Evolutionary conservation across 164 flowering plant genomes (phyloP).

Genomic region (Akebia trifoliata): DNA sequence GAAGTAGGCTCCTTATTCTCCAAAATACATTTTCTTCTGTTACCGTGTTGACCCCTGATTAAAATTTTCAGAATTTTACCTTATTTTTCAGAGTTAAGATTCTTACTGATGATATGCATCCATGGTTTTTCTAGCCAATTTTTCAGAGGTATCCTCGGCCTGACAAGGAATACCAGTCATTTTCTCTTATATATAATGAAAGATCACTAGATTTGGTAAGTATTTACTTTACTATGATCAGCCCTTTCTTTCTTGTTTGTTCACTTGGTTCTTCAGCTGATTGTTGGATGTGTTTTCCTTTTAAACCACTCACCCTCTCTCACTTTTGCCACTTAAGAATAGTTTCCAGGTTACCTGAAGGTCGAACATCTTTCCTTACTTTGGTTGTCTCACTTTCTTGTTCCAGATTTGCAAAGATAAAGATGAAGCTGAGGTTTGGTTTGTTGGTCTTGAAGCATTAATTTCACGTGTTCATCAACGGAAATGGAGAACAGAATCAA

Average conservation of each 20-base stretch:
- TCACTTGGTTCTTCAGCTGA: not conserved
- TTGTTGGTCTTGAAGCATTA: slow-evolving; percentile 93
- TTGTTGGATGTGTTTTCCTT: not conserved
- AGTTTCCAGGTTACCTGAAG: not conserved
- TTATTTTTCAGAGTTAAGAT: not conserved
- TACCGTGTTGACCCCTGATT: too few relatives aligned
- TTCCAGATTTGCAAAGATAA: slow-evolving; percentile 95
- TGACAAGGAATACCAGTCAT: slow-evolving; percentile 95
- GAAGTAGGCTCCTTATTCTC: too few relatives aligned
- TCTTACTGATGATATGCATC: slow-evolving; percentile 7
- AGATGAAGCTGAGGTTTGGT: slow-evolving; percentile 99
- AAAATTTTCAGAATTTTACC: not conserved
- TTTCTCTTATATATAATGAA: slow-evolving; percentile 86
- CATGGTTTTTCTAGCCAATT: slow-evolving; percentile 56
- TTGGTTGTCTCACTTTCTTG: slow-evolving; percentile 5
- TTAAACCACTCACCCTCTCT: not conserved
- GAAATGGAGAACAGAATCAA: slow-evolving; percentile 91
- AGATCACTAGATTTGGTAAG: slow-evolving; percentile 88
- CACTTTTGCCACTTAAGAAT: not conserved
- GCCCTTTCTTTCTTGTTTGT: not conserved
- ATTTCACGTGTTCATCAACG: slow-evolving; percentile 80
- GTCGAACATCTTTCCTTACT: slow-evolving; percentile 7
- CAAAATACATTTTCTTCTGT: too few relatives aligned
- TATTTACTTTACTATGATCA: not conserved
- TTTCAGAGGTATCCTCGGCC: slow-evolving; percentile 97